Evolutionary conservation across 139 green algal species (phyloP).

Genomic region (Chlamydomonas incerta): DNA sequence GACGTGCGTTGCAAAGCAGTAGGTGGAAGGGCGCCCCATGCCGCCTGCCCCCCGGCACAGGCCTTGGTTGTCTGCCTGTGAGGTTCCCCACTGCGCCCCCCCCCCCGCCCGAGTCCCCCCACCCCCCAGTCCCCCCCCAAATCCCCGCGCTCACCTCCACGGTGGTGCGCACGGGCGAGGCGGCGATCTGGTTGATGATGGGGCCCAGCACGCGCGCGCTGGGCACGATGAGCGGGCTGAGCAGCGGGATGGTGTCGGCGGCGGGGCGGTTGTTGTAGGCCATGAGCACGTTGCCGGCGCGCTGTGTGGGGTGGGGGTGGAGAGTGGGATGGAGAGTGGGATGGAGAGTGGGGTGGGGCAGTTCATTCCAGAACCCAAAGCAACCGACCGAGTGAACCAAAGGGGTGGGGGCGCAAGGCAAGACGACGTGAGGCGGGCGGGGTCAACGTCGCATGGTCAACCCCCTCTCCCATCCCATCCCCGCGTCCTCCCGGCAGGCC

Average conservation of each 20-base stretch:
- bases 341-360: background rate
- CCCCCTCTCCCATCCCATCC: too few relatives aligned
- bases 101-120: background rate
- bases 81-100: background rate
- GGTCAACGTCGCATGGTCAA: too few relatives aligned
- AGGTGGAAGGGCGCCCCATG: too few relatives aligned
- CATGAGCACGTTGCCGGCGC: slow-evolving; percentile 89
- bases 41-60: too few relatives aligned
- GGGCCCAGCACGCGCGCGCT: slow-evolving; percentile 77
- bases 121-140: background rate
- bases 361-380: too few relatives aligned
- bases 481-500: too few relatives aligned
- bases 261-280: slow-evolving; percentile 93
- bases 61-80: too few relatives aligned
- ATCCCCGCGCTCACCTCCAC: slow-evolving; percentile 55
- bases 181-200: slow-evolving; percentile 79
- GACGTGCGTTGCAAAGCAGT: too few relatives aligned
- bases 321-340: background rate
- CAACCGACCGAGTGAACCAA: too few relatives aligned
- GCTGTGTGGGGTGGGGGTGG: slow-evolving; percentile 39
- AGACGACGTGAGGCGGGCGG: background rate
- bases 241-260: slow-evolving; percentile 80
- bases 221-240: slow-evolving; percentile 85
- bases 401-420: too few relatives aligned
- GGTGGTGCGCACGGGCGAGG: slow-evolving; percentile 71